These are phyloP conservation scores for sorghum (Sorghum bicolor) DNA, from an alignment of 176 grass and related monocot genomes.

Conservation along the genomic window Sorghum_bicolor_NCBIv3 NC_012875.2:47902501-47903000, in stretches of 20 bases:
- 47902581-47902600: slow-evolving; percentile 25
- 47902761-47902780: slow-evolving; percentile 21
- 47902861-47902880: not conserved
- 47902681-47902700: slow-evolving; percentile 24
- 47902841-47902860: slow-evolving; percentile 8
- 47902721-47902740: not conserved
- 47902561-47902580: slow-evolving; percentile 29
- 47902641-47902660: not conserved
- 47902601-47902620: slow-evolving; percentile 43
- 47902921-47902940: slow-evolving; percentile 19
- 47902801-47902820: slow-evolving; percentile 16
- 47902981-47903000: slow-evolving; percentile 68
- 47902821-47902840: slow-evolving; percentile 3
- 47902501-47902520: slow-evolving; percentile 36
- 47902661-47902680: slow-evolving; percentile 41
- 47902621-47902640: slow-evolving; percentile 14
- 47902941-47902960: slow-evolving; percentile 17
- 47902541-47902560: slow-evolving; percentile 12
- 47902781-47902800: slow-evolving; percentile 27
- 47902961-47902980: slow-evolving; percentile 17
- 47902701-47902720: slow-evolving; percentile 4
- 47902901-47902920: slow-evolving; percentile 21
- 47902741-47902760: not conserved
- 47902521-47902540: slow-evolving; percentile 12
- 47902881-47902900: slow-evolving; percentile 35